Percentiles rank a stretch among this genome's conserved stretches.
phyloP scores from a whole-genome alignment of 257 asterid species.

The Rhazya stricta region DNA sequence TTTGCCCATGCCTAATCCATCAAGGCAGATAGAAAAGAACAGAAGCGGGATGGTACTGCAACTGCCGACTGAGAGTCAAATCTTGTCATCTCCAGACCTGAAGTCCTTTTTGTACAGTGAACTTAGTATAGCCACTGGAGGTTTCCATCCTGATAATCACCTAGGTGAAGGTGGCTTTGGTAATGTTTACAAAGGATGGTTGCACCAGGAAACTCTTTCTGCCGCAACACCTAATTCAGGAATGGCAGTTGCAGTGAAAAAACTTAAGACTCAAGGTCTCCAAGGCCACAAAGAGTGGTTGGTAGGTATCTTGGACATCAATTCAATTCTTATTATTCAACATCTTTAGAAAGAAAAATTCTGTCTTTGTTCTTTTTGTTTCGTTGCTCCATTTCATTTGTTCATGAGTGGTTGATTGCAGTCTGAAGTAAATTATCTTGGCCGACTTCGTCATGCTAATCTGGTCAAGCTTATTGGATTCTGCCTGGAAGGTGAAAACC shows the following conservation, averaged over 20 bases:
- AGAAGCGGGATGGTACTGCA: conserved; percentile 17
- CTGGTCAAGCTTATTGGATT: conserved; percentile 42
- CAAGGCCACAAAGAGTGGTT: conserved; percentile 50
- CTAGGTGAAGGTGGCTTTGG: conserved; percentile 51
- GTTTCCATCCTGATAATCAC: conserved; percentile 24
- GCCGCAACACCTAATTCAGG: conserved; percentile 29
- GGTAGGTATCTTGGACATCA: conserved; percentile 22
- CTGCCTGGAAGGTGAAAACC: conserved; percentile 40
- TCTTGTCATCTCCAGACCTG: conserved; percentile 31
- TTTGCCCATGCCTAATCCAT: conserved; percentile 30
- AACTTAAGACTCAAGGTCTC: conserved; percentile 31
- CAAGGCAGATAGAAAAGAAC: conserved; percentile 1
- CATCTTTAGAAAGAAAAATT: not conserved
- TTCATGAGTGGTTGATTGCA: conserved; percentile 15
- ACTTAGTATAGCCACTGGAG: conserved; percentile 30
- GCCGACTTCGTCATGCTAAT: conserved; percentile 37
- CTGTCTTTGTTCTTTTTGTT: not conserved
- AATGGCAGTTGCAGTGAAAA: conserved; percentile 35
- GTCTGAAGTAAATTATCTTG: conserved; percentile 42
- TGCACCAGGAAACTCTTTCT: conserved; percentile 21
- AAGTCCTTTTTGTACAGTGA: conserved; percentile 31
- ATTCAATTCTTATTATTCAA: not conserved
- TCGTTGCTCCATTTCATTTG: not conserved
- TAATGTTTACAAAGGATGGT: conserved; percentile 41
- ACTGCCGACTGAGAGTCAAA: conserved; percentile 29